Evolutionary conservation across 2,329 filamentous ascomycete species (phyloP).

Genomic region (Dryadomyces sulphureus): DNA sequence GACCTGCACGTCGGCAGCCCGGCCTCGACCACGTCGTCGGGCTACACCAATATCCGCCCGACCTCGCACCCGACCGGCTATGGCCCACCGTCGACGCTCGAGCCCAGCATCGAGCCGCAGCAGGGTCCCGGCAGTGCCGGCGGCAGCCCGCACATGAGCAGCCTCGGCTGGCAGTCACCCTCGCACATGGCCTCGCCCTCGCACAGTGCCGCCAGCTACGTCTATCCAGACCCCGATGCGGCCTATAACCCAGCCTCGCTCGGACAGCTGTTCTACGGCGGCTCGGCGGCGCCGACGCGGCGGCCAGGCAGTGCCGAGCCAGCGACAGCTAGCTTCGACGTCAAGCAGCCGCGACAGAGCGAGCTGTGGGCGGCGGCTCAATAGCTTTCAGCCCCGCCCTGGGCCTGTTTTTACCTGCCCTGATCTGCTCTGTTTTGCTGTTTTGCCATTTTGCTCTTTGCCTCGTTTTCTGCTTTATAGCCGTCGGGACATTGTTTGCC

Average conservation of each 20-base stretch:
- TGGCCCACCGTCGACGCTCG: constrained; percentile 70
- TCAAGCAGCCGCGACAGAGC: constrained; percentile 32
- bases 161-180: constrained; percentile 76
- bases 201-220: constrained; percentile 51
- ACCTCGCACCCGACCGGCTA: constrained; percentile 79
- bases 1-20: constrained; percentile 61
- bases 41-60: constrained; percentile 46
- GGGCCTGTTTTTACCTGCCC: background rate
- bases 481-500: background rate
- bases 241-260: constrained; percentile 46
- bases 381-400: constrained; percentile 13
- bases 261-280: constrained; percentile 59
- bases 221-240: constrained; percentile 67
- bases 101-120: constrained; percentile 69
- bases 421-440: background rate
- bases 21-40: constrained; percentile 47
- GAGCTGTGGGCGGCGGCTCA: constrained; percentile 39
- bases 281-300: constrained; percentile 32
- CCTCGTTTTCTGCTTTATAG: background rate
- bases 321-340: background rate
- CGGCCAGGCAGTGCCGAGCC: constrained; percentile 65
- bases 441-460: background rate
- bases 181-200: constrained; percentile 59
- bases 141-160: constrained; percentile 74
- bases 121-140: constrained; percentile 54